Conservation (phyloP, 1,139 yeast species). For the Blastobotrys arbuscula region DNA sequence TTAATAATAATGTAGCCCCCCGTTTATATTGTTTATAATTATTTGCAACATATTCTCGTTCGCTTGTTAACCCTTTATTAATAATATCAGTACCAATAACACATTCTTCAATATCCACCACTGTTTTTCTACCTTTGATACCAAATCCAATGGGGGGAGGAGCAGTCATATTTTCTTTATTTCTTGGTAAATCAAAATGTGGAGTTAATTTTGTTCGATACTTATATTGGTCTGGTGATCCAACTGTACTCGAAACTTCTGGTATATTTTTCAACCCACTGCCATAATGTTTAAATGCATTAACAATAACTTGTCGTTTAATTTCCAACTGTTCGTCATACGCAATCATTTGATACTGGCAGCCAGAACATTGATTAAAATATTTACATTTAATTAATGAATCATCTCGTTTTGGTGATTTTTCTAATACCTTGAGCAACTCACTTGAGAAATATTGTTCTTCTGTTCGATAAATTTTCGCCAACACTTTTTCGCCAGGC, state of each 20-base stretch:
- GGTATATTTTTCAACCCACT: slow-evolving; percentile 48
- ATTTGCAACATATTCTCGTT: slow-evolving; percentile 50
- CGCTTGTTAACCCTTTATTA: slow-evolving; percentile 68
- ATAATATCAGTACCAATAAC: slow-evolving; percentile 77
- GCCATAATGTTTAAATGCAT: slow-evolving; percentile 80
- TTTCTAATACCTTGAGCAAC: slow-evolving; percentile 46
- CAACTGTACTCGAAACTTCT: slow-evolving; percentile 56
- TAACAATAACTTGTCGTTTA: slow-evolving; percentile 67
- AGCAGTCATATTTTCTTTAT: slow-evolving; percentile 34
- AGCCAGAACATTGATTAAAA: slow-evolving; percentile 82
- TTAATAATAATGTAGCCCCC: slow-evolving; percentile 80
- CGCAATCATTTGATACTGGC: slow-evolving; percentile 80
- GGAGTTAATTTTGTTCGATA: slow-evolving; percentile 95
- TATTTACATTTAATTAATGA: slow-evolving; percentile 58
- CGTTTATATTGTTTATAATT: slow-evolving; percentile 54
- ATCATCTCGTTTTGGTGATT: slow-evolving; percentile 51
- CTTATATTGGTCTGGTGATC: slow-evolving; percentile 69
- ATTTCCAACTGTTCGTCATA: slow-evolving; percentile 67
- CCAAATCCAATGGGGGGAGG: slow-evolving; percentile 87
- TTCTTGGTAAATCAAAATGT: slow-evolving; percentile 80
- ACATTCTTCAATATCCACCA: slow-evolving; percentile 93
- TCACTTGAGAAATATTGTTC: slow-evolving; percentile 74
- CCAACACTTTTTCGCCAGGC: slow-evolving; percentile 73
- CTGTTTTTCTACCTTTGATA: slow-evolving; percentile 62
- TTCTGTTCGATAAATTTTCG: slow-evolving; percentile 73